Evolutionary conservation across 495 filamentous ascomycete genomes (phyloP), one percentile per base, ranked within the genome.

Genomic region (Neurospora sp.): DNA sequence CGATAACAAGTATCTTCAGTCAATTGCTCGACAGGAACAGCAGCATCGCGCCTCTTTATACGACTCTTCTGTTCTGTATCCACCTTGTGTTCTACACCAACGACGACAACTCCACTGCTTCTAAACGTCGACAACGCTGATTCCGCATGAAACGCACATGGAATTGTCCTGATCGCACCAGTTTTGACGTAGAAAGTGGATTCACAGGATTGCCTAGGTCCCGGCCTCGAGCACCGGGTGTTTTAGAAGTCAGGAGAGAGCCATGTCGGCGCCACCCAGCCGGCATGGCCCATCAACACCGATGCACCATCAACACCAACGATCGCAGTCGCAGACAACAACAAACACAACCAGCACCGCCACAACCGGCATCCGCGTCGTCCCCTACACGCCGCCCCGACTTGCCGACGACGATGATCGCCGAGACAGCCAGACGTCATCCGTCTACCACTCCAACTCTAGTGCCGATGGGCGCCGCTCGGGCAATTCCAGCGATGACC

Each of bases 301-400:
- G 66, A 83, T 91, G 72, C 86, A 86, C 78, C 85, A 89, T 76
- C 85, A 88, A 73, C 86, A 86, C 78, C 85, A 89, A 76, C 85
- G 88, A 73, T 85, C 85, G 23, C 81, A 86, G 41, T 89, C 89
- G 75, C 83, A 88, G 74, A 85, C 54, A 27, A 80, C 77, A 90
- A 89, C 77, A 81, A 80, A 39, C 78, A 80, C 54, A 6, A 35
- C 54, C 54, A 66, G 54, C 14, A 66, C 54, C 54, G 54, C 54
- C 14, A 35, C 54, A 18, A 66, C 54, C 9, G 83, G 82, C 69
- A 84, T 88, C 75, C 84, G 87, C 73, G 80, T 89, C 77, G 80
- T 91, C 75, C 88, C 86, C 16, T 86, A 84, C 72, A 84, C 85
- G 16, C 87, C 86, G 38, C 84, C 85, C n/a, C 79, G 81, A 37